Evolutionary conservation across 164 flowering plant species (phyloP).

Genomic region (Vitis cinerea): DNA sequence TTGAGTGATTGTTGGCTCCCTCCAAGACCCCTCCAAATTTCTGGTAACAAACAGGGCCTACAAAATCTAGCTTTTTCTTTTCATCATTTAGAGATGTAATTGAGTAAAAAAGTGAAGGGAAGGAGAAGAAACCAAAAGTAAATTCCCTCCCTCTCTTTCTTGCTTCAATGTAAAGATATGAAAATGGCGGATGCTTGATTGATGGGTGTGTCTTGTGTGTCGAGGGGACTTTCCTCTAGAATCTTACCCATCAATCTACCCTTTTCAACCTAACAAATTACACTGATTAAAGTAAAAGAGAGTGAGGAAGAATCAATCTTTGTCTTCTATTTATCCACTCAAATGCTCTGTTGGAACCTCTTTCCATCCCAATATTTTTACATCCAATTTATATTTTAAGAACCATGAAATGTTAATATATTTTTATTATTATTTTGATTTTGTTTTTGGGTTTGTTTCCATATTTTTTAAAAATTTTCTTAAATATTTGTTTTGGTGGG

Average conservation of each 20-base stretch:
- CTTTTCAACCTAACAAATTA: not conserved
- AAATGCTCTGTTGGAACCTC: too few species aligned
- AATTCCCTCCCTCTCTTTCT: slow-evolving; percentile 12
- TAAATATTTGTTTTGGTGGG: too few species aligned
- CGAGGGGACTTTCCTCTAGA: not conserved
- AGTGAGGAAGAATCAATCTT: not conserved
- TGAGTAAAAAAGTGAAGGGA: slow-evolving; percentile 16
- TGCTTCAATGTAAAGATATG: slow-evolving; percentile 29
- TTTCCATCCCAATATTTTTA: too few species aligned
- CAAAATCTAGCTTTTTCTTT: slow-evolving; percentile 37
- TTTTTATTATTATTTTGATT: too few species aligned
- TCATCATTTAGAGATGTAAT: slow-evolving; percentile 16
- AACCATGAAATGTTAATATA: too few species aligned
- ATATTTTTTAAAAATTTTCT: too few species aligned
- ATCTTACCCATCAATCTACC: slow-evolving; percentile 9
- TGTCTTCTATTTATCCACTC: too few species aligned
- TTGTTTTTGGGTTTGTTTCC: too few species aligned
- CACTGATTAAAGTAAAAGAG: not conserved
- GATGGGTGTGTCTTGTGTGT: slow-evolving; percentile 16
- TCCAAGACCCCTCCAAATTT: slow-evolving; percentile 11
- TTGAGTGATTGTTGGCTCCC: too few species aligned
- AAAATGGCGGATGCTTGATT: slow-evolving; percentile 7
- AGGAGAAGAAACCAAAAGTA: slow-evolving; percentile 2
- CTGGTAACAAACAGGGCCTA: slow-evolving; percentile 27
- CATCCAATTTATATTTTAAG: too few species aligned